Evolutionary conservation across 2,329 filamentous ascomycete species (phyloP).

Genomic region (Sphaerulina vaccinii): DNA sequence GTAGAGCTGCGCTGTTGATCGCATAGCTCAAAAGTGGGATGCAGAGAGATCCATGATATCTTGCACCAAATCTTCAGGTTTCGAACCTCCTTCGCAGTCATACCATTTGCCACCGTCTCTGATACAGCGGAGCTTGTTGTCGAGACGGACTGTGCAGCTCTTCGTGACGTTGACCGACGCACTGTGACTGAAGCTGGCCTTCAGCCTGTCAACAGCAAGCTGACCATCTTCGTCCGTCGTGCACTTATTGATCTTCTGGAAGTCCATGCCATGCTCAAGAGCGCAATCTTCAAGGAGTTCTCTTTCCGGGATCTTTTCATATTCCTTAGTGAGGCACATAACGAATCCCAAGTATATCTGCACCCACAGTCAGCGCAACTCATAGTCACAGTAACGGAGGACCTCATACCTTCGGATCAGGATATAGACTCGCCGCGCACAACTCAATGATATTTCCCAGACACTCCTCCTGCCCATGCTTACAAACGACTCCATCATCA

Average conservation of each 20-base stretch:
- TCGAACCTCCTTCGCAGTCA: constrained; percentile 68
- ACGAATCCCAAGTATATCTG: constrained; percentile 77
- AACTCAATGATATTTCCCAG: constrained; percentile 93
- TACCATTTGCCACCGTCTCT: constrained; percentile 76
- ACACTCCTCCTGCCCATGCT: constrained; percentile 85
- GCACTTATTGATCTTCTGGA: constrained; percentile 77
- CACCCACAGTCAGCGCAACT: not conserved
- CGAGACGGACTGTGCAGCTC: constrained; percentile 59
- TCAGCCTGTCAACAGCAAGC: constrained; percentile 56
- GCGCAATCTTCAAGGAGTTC: constrained; percentile 83
- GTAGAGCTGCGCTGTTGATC: not conserved
- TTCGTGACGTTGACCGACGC: constrained; percentile 48
- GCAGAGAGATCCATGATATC: constrained; percentile 54
- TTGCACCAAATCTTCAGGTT: constrained; percentile 69
- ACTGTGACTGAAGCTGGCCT: constrained; percentile 63
- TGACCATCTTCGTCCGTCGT: constrained; percentile 73
- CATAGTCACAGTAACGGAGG: not conserved
- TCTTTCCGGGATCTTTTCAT: constrained; percentile 71
- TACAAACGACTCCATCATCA: constrained; percentile 83
- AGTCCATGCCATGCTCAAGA: constrained; percentile 84
- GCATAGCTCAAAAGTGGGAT: constrained; percentile 14
- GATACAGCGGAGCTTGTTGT: constrained; percentile 80
- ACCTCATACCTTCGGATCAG: constrained; percentile 68
- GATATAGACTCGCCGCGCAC: constrained; percentile 79
- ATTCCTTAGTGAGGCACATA: constrained; percentile 81